Conservation (phyloP, 2,329 filamentous ascomycete species). For the Trichoderma sp. region DNA sequence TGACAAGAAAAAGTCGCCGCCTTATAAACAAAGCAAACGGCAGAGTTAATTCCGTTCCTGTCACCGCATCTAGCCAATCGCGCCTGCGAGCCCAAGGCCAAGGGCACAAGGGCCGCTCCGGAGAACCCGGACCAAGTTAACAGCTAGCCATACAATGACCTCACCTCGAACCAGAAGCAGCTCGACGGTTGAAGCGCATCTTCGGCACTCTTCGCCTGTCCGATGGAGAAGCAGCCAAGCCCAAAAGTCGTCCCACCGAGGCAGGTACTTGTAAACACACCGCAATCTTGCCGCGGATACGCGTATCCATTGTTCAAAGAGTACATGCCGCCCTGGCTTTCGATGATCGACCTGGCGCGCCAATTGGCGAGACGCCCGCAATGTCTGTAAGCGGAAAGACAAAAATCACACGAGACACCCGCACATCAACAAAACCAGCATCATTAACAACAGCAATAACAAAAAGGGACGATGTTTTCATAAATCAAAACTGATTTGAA, state of each 20-base stretch:
- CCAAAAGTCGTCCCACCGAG: background rate
- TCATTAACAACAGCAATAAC: background rate
- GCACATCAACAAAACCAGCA: background rate
- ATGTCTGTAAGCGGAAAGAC: background rate
- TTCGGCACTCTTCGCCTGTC: constrained; percentile 1
- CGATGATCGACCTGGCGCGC: background rate
- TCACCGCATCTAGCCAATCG: constrained; percentile 8
- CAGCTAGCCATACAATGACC: no score
- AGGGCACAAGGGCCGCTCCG: background rate
- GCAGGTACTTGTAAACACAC: background rate
- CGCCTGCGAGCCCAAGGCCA: background rate
- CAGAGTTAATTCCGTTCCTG: background rate
- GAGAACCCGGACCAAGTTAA: constrained; percentile 7
- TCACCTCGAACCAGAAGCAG: no score
- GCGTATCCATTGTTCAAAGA: background rate
- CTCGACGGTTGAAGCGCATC: no score
- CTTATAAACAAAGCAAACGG: constrained; percentile 1
- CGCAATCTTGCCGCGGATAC: background rate
- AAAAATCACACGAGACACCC: background rate
- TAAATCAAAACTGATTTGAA: background rate
- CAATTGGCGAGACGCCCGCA: background rate
- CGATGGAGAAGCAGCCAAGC: background rate
- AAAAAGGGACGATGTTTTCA: background rate
- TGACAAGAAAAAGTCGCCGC: background rate
- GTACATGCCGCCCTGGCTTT: background rate